Percentiles rank a stretch among this genome's conserved stretches.
Evolutionary conservation across 2,329 filamentous ascomycete genomes (phyloP).

Genomic region (Lomentospora prolificans): DNA sequence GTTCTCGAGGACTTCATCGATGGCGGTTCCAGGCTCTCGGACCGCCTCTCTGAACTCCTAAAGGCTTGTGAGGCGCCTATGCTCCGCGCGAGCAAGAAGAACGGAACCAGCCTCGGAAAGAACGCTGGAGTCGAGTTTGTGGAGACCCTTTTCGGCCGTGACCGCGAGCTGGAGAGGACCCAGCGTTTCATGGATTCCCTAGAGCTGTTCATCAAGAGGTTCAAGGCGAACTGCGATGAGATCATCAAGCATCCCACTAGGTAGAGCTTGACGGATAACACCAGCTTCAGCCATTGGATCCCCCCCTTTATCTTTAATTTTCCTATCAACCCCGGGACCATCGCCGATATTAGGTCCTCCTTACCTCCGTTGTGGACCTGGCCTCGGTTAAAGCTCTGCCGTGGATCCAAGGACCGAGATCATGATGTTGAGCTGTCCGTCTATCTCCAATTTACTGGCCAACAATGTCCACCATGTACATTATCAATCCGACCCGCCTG

Average conservation of each 20-base stretch:
- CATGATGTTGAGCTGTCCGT: background rate
- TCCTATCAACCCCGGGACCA: background rate
- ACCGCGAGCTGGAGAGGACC: slow-evolving; percentile 79
- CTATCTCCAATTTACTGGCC: background rate
- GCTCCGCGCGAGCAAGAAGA: slow-evolving; percentile 76
- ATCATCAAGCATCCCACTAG: slow-evolving; percentile 58
- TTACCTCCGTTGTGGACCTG: background rate
- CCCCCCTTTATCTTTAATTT: background rate
- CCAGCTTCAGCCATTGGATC: too few relatives aligned
- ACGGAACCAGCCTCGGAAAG: slow-evolving; percentile 62
- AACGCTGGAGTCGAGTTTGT: slow-evolving; percentile 93
- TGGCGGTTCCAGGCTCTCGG: slow-evolving; percentile 76
- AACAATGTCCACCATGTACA: slow-evolving; percentile 1
- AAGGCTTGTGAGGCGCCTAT: slow-evolving; percentile 91
- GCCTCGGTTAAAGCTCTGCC: background rate
- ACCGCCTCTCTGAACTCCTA: slow-evolving; percentile 75
- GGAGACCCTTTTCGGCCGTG: slow-evolving; percentile 86
- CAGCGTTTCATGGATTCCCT: slow-evolving; percentile 88
- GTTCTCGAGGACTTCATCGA: slow-evolving; percentile 85
- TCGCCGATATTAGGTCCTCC: too few relatives aligned
- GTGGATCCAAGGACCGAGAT: background rate
- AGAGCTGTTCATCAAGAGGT: slow-evolving; percentile 82
- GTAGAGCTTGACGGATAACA: slow-evolving; percentile 24
- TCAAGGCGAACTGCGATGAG: slow-evolving; percentile 91
- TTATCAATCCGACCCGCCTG: background rate